These are phyloP conservation scores for Albifimbria verrucaria DNA, from an alignment of 2,329 filamentous ascomycete genomes.

Conservation along the genomic window DNA sequence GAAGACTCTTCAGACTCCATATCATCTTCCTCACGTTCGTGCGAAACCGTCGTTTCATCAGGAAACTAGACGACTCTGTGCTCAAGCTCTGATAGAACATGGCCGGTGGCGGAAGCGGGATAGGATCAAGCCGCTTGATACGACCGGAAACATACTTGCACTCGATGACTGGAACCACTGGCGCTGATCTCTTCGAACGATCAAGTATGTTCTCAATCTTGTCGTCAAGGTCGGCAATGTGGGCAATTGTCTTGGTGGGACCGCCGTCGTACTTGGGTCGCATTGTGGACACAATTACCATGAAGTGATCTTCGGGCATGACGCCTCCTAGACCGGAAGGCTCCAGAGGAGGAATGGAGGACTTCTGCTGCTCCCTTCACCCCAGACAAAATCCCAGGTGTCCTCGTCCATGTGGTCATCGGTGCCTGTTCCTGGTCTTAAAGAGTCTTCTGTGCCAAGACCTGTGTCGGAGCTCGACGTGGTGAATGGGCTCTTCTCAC, in stretches of 20 bases:
- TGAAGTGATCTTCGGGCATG: conserved; percentile 62
- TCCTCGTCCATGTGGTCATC: conserved; percentile 38
- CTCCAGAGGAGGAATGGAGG: conserved; percentile 40
- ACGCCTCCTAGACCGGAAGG: conserved; percentile 59
- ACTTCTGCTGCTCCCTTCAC: conserved; percentile 35
- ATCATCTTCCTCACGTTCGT: conserved; percentile 24
- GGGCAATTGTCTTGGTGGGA: not conserved
- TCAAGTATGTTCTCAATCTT: conserved; percentile 37
- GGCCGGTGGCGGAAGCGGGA: conserved; percentile 48
- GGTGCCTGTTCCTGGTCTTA: conserved; percentile 14
- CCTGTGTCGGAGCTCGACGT: conserved; percentile 15
- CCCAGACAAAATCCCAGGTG: conserved; percentile 42
- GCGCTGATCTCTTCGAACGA: conserved; percentile 6
- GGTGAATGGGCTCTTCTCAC: conserved; percentile 25
- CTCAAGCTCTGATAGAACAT: conserved; percentile 50
- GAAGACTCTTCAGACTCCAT: conserved; percentile 25
- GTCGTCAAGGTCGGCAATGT: conserved; percentile 18
- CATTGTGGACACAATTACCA: conserved; percentile 50
- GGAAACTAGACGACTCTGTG: conserved; percentile 32
- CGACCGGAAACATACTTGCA: conserved; percentile 44
- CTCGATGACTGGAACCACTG: conserved; percentile 20
- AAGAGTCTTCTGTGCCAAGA: conserved; percentile 29
- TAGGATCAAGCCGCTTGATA: conserved; percentile 42
- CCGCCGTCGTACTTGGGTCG: conserved; percentile 30
- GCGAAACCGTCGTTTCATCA: conserved; percentile 18